phyloP scores from a whole-genome alignment of 306 rosid genomes.

The Mimosa bimucronata region DNA sequence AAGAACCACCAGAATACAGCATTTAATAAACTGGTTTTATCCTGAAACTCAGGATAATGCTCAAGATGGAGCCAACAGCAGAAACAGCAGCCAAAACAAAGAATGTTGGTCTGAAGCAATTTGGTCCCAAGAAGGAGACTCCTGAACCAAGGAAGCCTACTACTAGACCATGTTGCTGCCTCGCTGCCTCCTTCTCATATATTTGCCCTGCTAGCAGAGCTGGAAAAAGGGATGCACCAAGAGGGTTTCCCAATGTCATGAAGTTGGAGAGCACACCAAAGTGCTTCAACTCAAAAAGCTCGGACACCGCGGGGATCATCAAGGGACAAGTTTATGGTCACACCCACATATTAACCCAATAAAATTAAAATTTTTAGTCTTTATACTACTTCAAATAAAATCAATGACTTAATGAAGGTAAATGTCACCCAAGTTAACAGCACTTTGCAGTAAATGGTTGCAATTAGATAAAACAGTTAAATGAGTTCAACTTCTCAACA shows the following conservation, averaged over 20 bases:
- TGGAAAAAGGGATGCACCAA: conserved; percentile 76
- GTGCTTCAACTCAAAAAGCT: conserved; percentile 74
- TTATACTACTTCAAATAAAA: not conserved
- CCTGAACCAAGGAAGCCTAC: conserved; percentile 28
- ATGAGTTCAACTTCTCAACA: conserved; percentile 14
- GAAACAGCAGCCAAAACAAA: conserved; percentile 59
- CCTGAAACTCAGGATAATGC: conserved; percentile 59
- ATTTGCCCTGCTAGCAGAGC: conserved; percentile 72
- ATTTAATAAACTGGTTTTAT: conserved; percentile 74
- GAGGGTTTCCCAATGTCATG: conserved; percentile 71
- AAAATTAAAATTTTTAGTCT: not conserved
- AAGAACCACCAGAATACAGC: conserved; percentile 86
- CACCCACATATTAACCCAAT: not conserved
- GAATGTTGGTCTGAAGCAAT: conserved; percentile 71
- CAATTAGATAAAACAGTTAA: conserved; percentile 11
- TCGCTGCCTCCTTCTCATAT: conserved; percentile 60
- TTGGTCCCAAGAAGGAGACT: conserved; percentile 64
- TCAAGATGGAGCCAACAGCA: conserved; percentile 59
- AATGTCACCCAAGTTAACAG: not conserved
- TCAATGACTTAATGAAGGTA: not conserved
- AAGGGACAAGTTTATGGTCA: conserved; percentile 34
- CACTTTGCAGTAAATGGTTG: not conserved
- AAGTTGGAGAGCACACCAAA: conserved; percentile 65
- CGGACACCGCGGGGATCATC: conserved; percentile 81
- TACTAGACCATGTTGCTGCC: conserved; percentile 46